phyloP scores from a whole-genome alignment of 495 filamentous ascomycete genomes.

The Astrothelium subdiscretum region DNA sequence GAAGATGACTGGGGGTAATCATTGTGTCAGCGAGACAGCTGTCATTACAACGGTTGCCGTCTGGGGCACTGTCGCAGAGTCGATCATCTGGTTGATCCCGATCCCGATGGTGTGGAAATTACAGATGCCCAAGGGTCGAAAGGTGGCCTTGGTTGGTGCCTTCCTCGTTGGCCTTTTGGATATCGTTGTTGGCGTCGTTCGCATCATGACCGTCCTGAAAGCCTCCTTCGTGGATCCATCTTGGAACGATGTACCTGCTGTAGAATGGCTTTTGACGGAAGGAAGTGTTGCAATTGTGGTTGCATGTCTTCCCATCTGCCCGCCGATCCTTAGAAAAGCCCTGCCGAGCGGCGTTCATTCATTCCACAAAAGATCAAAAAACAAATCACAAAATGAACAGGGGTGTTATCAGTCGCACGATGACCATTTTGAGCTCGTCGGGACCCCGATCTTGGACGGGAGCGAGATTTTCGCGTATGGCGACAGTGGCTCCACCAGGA shows the following conservation, averaged over 20 bases:
- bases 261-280: not conserved
- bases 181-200: not conserved
- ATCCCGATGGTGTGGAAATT: not conserved
- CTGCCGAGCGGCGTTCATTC: not conserved
- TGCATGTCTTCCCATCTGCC: not conserved
- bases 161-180: not conserved
- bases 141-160: not conserved
- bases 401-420: not conserved
- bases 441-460: not conserved
- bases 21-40: not conserved
- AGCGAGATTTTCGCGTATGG: not conserved
- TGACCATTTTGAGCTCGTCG: not conserved
- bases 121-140: not conserved
- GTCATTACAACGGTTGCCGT: not conserved
- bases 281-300: not conserved
- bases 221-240: not conserved
- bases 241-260: not conserved
- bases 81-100: not conserved
- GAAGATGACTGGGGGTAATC: not conserved
- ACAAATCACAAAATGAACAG: not conserved
- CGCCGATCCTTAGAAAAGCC: not conserved
- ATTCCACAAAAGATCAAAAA: not conserved
- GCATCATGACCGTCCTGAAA: not conserved
- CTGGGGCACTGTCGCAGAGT: not conserved
- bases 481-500: too few relatives aligned